phyloP scores from a whole-genome alignment of 345 rosid genomes.

The Rhizophora apiculata region DNA sequence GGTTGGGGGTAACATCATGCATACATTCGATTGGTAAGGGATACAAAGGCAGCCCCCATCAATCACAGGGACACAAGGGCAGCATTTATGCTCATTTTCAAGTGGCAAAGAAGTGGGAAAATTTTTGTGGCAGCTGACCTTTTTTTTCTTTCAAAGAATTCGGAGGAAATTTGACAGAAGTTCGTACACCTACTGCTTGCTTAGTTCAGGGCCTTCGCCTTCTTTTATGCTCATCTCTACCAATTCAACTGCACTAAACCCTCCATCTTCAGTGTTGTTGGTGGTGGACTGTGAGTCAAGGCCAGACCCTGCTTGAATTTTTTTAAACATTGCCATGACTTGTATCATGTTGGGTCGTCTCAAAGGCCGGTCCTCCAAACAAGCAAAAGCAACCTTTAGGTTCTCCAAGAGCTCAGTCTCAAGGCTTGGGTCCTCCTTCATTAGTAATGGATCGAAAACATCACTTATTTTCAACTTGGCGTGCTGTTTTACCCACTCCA shows the following conservation, averaged over 20 bases:
- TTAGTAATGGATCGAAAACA: constrained; percentile 70
- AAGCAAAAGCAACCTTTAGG: constrained; percentile 66
- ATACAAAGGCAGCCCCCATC: constrained; percentile 13
- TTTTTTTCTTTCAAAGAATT: constrained; percentile 26
- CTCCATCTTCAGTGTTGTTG: constrained; percentile 59
- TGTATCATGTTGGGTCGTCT: constrained; percentile 77
- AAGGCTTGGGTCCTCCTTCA: constrained; percentile 67
- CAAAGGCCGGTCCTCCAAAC: constrained; percentile 73
- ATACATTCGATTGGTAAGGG: constrained; percentile 40
- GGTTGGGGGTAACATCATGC: constrained; percentile 26
- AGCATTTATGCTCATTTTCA: constrained; percentile 14
- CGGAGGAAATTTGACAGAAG: constrained; percentile 16
- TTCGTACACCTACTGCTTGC: constrained; percentile 29
- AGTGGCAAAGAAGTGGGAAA: constrained; percentile 31
- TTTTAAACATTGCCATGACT: constrained; percentile 77
- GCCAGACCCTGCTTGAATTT: constrained; percentile 73
- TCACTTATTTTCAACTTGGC: constrained; percentile 66
- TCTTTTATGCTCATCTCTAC: constrained; percentile 82
- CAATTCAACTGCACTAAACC: constrained; percentile 57
- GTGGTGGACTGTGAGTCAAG: constrained; percentile 70
- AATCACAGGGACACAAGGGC: not conserved
- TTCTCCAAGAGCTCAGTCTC: constrained; percentile 79
- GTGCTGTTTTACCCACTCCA: constrained; percentile 96
- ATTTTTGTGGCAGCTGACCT: constrained; percentile 20
- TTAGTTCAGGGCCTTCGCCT: constrained; percentile 61